phyloP scores from a whole-genome alignment of 192 early-diverging fungal genomes.

The Coemansia sp. region DNA sequence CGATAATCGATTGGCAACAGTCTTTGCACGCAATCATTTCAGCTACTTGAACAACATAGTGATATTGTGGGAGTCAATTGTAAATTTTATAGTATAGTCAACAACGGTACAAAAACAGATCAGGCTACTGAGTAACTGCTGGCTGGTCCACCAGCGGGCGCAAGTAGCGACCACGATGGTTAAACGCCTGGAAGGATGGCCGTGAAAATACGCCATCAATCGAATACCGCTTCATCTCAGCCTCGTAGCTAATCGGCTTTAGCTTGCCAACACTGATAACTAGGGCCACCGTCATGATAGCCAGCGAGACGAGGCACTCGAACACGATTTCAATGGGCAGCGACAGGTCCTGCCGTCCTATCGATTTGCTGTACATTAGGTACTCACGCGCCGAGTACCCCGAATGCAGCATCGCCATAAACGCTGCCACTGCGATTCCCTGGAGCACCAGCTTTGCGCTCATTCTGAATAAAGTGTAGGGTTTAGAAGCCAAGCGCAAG shows the following conservation, averaged over 20 bases:
- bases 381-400: constrained; percentile 51
- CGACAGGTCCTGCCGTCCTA: constrained; percentile 40
- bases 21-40: not conserved
- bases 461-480: not conserved
- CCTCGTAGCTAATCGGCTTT: constrained; percentile 52
- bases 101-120: not conserved
- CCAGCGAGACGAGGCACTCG: constrained; percentile 43
- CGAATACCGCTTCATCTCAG: constrained; percentile 56
- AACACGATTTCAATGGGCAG: constrained; percentile 47
- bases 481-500: not conserved
- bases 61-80: not conserved
- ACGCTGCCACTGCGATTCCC: constrained; percentile 41
- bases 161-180: constrained; percentile 50
- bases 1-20: not conserved
- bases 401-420: constrained; percentile 48
- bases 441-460: constrained; percentile 14
- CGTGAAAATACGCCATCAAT: constrained; percentile 50
- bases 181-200: constrained; percentile 51
- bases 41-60: not conserved
- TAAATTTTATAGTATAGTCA: not conserved
- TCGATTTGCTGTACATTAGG: constrained; percentile 49
- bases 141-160: constrained; percentile 27
- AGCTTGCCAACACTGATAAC: constrained; percentile 41
- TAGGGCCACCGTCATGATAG: constrained; percentile 46
- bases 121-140: not conserved